phyloP scores from a whole-genome alignment of 1,284 basidiomycete species.

The Tilletia indica region DNA sequence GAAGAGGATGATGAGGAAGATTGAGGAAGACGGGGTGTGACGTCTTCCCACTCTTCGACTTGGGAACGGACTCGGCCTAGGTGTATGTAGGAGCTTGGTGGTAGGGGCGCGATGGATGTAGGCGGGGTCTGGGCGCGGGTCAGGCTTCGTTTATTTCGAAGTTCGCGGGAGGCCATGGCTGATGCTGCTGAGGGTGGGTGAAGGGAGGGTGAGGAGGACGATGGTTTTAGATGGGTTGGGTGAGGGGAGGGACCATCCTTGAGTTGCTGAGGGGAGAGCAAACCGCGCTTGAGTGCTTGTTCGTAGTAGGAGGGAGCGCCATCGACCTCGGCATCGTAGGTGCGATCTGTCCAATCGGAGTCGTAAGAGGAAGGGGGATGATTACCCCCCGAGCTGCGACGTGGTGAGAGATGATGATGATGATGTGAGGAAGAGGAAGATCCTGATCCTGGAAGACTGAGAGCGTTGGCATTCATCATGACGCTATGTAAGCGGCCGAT shows the following conservation, averaged over 20 bases:
- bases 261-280: neutral
- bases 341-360: no score
- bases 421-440: neutral
- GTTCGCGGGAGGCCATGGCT: neutral
- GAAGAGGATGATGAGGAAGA: no score
- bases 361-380: no score
- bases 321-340: neutral
- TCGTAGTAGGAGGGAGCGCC: neutral
- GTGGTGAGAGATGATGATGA: no score
- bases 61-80: neutral
- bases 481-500: neutral
- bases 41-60: slow-evolving; percentile 1
- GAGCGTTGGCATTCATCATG: neutral
- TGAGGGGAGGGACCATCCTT: neutral
- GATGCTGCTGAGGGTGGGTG: neutral
- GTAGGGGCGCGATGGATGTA: neutral
- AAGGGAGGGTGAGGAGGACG: neutral
- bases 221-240: neutral
- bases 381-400: no score
- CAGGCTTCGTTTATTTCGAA: neutral
- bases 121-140: no score
- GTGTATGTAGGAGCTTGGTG: neutral
- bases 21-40: no score
- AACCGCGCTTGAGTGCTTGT: neutral
- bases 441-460: neutral